Base-by-base conservation (phyloP, 805 yeast genomes). In the Metschnikowia drakensbergensis region DNA sequence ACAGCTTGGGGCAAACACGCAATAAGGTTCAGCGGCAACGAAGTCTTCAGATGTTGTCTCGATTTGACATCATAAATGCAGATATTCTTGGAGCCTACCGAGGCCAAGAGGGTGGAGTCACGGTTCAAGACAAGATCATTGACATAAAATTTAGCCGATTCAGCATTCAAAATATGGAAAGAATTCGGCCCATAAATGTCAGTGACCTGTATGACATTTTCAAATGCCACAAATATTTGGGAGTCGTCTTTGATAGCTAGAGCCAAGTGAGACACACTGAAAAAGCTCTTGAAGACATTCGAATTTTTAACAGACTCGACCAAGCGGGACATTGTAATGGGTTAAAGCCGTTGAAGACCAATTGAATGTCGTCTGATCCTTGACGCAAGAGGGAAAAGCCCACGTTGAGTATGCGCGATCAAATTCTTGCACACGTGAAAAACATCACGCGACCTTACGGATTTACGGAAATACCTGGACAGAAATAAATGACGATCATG, bases 141-240 rank as follows among this genome's bases (percentile, higher is more conserved):
- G 4, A 56, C 49, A 17, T 42, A 39, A 22, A 47, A 45, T 3
- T 40, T 23, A 23, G 40, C 27, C 4, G 50, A 41, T 4, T 43
- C 25, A 23, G 38, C 28, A 8, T 50, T 41, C 29, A 52, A 23
- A 27, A 54, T 33, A 34, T 44, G 46, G 35, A 44, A 46, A 37
- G 31, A 38, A 17, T 46, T 47, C 23, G 37, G 40, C 13, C 37
- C 48, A 33, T 30, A 38, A 13, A 52, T 43, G 13, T 45, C 49
- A n/a, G 41, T 28, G n/a, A 51, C 44, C 37, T 48, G 50, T 11
- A 54, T 46, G 38, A 54, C 45, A 22, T 50, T 52, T 43, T 40
- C 36, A 22, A 49, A 37, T n/a, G 52, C 55, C 22, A 47, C 33
- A 25, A 48, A 51, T 22, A 53, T 29, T 40, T 51, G 54, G 36